phyloP scores from a whole-genome alignment of 2,329 filamentous ascomycete genomes.

The Ophiosphaerella herpotricha region DNA sequence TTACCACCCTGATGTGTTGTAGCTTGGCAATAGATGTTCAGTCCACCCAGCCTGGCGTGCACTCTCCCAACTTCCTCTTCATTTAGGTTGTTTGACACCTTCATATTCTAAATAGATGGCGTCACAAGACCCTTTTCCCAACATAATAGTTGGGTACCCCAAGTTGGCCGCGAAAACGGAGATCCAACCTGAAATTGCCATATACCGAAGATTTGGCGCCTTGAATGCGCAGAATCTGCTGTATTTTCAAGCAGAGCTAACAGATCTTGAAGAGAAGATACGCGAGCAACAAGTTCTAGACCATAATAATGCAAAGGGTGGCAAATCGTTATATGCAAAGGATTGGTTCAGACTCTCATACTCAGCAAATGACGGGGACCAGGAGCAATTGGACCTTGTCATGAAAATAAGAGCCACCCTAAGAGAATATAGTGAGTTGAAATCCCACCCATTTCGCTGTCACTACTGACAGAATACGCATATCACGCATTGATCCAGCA shows the following conservation, averaged over 20 bases:
- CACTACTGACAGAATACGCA: neutral
- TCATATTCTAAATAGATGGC: neutral
- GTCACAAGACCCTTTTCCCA: neutral
- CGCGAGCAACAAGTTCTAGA: slow-evolving; percentile 1
- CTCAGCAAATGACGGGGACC: slow-evolving; percentile 6
- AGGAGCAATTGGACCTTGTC: slow-evolving; percentile 10
- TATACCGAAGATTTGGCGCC: slow-evolving; percentile 7
- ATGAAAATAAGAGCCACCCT: slow-evolving; percentile 8
- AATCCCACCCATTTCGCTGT: too few relatives aligned
- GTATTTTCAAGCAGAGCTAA: slow-evolving; percentile 9
- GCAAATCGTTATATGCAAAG: slow-evolving; percentile 5
- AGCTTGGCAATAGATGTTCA: too few relatives aligned
- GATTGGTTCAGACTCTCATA: slow-evolving; percentile 6
- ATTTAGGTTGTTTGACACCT: too few relatives aligned
- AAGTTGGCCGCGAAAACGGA: slow-evolving; percentile 5
- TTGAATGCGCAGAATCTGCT: slow-evolving; percentile 11
- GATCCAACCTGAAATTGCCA: slow-evolving; percentile 3
- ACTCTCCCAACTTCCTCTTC: too few relatives aligned
- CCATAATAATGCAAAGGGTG: neutral
- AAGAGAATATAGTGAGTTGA: slow-evolving; percentile 16
- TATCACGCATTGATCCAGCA: slow-evolving; percentile 25
- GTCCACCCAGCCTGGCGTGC: neutral
- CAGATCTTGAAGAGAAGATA: slow-evolving; percentile 3
- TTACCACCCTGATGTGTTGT: too few relatives aligned
- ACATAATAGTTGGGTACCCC: slow-evolving; percentile 1